Evolutionary conservation across 192 early-diverging fungal genomes (phyloP).

Genomic region (Neocallimastix lanati): DNA sequence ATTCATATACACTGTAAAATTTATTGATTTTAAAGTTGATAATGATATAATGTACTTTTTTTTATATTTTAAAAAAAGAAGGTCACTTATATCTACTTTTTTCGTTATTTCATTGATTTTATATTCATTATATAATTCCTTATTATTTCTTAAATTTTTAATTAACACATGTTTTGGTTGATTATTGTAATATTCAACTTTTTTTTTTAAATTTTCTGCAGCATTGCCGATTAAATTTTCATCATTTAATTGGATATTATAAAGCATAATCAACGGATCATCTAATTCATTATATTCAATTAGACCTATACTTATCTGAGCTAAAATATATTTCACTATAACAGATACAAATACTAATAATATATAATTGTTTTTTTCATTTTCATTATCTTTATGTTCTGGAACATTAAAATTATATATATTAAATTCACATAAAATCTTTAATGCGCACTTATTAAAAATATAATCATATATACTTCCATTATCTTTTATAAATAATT

Average conservation of each 20-base stretch:
- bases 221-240: no score
- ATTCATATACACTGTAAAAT: neutral
- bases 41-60: neutral
- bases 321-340: neutral
- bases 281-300: neutral
- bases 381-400: neutral
- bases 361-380: neutral
- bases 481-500: neutral
- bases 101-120: neutral
- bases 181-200: no score
- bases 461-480: neutral
- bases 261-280: neutral
- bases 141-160: no score
- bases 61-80: neutral
- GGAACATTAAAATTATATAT: neutral
- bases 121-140: neutral
- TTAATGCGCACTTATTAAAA: neutral
- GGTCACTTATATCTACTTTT: neutral
- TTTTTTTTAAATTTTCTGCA: no score
- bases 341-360: neutral
- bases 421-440: neutral
- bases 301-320: neutral
- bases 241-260: no score
- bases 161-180: no score
- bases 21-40: neutral